A percentile compares a stretch with the other conserved stretches of the same genome.
Evolutionary conservation across 2,329 filamentous ascomycete species (phyloP).

Genomic region (Hypomyces perniciosus): DNA sequence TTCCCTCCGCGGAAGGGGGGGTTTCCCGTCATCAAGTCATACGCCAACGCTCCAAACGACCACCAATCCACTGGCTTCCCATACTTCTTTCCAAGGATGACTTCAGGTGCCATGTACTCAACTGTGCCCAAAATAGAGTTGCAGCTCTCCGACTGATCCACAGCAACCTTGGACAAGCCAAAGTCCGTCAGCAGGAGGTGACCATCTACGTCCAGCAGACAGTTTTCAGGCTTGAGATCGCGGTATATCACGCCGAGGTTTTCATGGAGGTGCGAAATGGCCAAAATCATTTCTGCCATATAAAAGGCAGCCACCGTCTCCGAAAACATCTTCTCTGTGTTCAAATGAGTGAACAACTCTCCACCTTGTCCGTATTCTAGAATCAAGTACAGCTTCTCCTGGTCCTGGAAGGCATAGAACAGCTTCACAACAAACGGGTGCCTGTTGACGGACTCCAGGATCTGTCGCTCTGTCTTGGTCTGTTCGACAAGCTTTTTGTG

Average conservation of each 20-base stretch:
- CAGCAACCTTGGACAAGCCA: conserved; percentile 88
- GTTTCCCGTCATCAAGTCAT: conserved; percentile 85
- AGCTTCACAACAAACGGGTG: conserved; percentile 98
- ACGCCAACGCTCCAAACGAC: conserved; percentile 90
- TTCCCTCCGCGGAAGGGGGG: conserved; percentile 89
- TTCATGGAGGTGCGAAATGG: conserved; percentile 86
- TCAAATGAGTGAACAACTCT: conserved; percentile 92
- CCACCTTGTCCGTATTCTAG: conserved; percentile 96
- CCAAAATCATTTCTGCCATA: conserved; percentile 96
- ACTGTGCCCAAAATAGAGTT: conserved; percentile 91
- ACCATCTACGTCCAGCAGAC: conserved; percentile 82
- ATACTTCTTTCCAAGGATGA: conserved; percentile 81
- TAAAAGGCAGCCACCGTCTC: conserved; percentile 90
- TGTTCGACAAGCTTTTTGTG: conserved; percentile 96
- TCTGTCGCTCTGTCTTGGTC: conserved; percentile 92
- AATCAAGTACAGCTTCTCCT: conserved; percentile 94
- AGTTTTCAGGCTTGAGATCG: conserved; percentile 97
- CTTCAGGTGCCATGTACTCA: conserved; percentile 98
- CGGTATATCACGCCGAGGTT: conserved; percentile 93
- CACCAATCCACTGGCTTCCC: conserved; percentile 97
- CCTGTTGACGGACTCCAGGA: conserved; percentile 90
- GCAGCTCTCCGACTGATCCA: conserved; percentile 61
- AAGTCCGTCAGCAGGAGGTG: conserved; percentile 96
- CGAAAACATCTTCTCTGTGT: conserved; percentile 89
- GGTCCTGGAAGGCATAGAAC: conserved; percentile 97